Conservation (phyloP, 1,284 basidiomycete species). For the Malassezia caprae region DNA sequence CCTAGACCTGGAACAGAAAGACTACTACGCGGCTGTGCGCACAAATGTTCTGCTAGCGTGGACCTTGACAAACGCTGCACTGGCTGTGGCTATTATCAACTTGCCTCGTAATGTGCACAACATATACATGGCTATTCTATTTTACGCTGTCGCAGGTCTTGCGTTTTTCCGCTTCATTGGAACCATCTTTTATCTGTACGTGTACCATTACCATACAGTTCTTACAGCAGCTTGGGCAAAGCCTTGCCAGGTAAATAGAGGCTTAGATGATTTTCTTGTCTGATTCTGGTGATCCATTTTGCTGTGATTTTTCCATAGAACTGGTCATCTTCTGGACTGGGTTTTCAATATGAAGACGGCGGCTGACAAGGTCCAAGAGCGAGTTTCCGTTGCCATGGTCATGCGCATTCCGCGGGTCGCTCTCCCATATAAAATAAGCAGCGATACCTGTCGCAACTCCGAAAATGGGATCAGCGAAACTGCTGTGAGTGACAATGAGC, state of each 20-base stretch:
- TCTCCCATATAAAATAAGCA: conserved; percentile 44
- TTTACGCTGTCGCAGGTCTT: conserved; percentile 37
- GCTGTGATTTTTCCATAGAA: background rate
- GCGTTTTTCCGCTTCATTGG: conserved; percentile 34
- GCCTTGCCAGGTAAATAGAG: background rate
- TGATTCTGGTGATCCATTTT: background rate
- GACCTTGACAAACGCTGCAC: conserved; percentile 50
- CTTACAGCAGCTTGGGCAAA: background rate
- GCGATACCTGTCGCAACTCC: conserved; percentile 38
- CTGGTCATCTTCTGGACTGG: background rate
- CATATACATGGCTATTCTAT: conserved; percentile 42
- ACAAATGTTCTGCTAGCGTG: conserved; percentile 81
- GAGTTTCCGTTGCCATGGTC: conserved; percentile 28
- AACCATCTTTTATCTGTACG: conserved; percentile 23
- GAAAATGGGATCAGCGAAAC: conserved; percentile 33
- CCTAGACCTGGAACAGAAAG: conserved; percentile 34
- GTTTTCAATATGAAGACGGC: conserved; percentile 15
- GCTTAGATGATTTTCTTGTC: background rate
- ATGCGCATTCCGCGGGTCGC: conserved; percentile 30
- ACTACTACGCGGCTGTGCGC: conserved; percentile 58
- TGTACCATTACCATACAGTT: background rate
- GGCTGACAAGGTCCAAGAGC: conserved; percentile 26
- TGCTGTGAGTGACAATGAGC: conserved; percentile 5
- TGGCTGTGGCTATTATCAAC: conserved; percentile 39
- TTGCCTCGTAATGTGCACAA: conserved; percentile 18